Percentiles rank a stretch among this genome's conserved stretches.
phyloP scores from a whole-genome alignment of 2,329 filamentous ascomycete genomes.

The Lanzia echinophila region DNA sequence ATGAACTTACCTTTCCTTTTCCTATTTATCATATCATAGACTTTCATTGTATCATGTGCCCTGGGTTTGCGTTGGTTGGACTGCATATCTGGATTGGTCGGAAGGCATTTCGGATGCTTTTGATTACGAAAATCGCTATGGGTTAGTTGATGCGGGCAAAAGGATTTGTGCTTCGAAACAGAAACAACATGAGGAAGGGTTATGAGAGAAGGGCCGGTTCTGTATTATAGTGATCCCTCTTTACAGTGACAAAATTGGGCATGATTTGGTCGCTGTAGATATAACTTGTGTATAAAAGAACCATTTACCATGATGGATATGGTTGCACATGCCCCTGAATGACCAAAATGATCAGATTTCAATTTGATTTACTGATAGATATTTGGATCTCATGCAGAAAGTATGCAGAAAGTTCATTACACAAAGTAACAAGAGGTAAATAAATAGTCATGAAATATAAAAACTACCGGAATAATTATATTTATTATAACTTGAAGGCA shows the following conservation, averaged over 20 bases:
- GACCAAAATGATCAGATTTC: neutral
- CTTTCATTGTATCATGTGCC: constrained; percentile 10
- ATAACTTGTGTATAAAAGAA: constrained; percentile 15
- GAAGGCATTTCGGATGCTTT: constrained; percentile 3
- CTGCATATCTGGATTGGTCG: constrained; percentile 7
- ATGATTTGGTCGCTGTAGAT: constrained; percentile 12
- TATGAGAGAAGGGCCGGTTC: neutral
- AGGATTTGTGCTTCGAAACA: neutral
- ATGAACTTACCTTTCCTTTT: neutral
- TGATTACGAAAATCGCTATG: constrained; percentile 1
- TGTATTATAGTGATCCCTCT: constrained; percentile 14
- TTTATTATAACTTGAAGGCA: too few relatives aligned
- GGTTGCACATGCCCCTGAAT: neutral
- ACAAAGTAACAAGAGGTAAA: too few relatives aligned
- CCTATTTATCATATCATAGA: constrained; percentile 9
- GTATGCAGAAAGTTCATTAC: too few relatives aligned
- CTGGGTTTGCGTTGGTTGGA: neutral
- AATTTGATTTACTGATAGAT: too few relatives aligned
- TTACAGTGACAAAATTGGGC: constrained; percentile 4
- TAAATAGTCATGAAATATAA: too few relatives aligned
- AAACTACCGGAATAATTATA: too few relatives aligned
- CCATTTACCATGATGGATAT: constrained; percentile 1
- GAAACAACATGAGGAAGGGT: constrained; percentile 2
- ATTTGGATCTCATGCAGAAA: too few relatives aligned
- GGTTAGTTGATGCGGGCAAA: neutral